Evolutionary conservation across 257 asterid species (phyloP), one percentile per base, ranked within the genome.

Genomic region (Capsicum chinense): DNA sequence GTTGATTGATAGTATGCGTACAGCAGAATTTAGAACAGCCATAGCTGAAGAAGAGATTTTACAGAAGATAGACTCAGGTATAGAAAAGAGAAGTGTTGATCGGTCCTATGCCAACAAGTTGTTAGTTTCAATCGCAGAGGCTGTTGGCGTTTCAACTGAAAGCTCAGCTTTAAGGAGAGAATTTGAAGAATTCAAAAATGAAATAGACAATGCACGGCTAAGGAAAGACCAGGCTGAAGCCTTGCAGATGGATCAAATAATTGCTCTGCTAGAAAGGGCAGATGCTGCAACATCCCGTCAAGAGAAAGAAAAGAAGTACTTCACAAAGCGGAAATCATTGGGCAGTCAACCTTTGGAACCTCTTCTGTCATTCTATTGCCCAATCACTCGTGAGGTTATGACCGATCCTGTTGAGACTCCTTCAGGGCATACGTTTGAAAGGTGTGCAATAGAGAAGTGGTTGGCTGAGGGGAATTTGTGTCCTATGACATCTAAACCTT

Each of bases 321-420:
- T 92, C 60, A 76, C 44, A 2, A 91, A 90, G 90, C 83, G 96
- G 80, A 79, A 80, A 13, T 91, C 93, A 47, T 82, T 92, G 86
- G 94, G 92, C 2, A 79, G 82, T 85, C 93, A 86, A 85, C 92
- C 90, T 57, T 80, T 91, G 58, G 93, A 92, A 60, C 89, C 96
- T 60, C 93, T 92, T 15, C 70, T 16, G 86, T 88, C 97, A 15
- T 92, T 92, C 71, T 79, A 58, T 71, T 92, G 97, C 89, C 94
- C 93, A 5, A 89, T 92, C 52, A 90, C 93, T n/a, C 79, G 73
- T 70, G 93, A 91, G 56, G 94, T 91, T 73, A 92, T 92, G 97
- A 67, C 83, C 16, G 94, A 92, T 86, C 97, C 94, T 8, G 93
- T 91, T 39, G 97, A 92, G 86, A 88, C 93, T 64, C 93, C 94